These are phyloP conservation scores for Colletotrichum viniferum DNA, from an alignment of 2,329 filamentous ascomycete genomes.

Conservation along the genomic window DNA sequence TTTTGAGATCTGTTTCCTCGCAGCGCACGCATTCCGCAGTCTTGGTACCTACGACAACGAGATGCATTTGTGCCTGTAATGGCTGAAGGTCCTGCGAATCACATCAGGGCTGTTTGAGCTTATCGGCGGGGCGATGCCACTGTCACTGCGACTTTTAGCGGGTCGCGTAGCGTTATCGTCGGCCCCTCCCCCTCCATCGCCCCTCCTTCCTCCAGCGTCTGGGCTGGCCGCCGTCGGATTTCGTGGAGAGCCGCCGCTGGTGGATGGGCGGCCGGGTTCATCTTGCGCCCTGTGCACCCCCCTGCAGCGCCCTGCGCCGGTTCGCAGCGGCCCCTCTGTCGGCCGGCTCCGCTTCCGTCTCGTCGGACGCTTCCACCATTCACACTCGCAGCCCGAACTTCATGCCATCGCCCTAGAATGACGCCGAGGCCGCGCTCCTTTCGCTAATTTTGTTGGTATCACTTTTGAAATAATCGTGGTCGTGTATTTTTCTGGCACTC, in stretches of 20 bases:
- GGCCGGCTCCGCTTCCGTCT: conserved; percentile 15
- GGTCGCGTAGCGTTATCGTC: neutral
- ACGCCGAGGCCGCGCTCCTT: too few species aligned
- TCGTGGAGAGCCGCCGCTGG: neutral
- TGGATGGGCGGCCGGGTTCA: neutral
- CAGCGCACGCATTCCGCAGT: neutral
- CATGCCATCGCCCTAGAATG: neutral
- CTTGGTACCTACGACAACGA: neutral
- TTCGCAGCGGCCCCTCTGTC: conserved; percentile 1
- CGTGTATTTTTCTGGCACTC: too few species aligned
- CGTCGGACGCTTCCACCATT: conserved; percentile 13
- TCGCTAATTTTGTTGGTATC: too few species aligned
- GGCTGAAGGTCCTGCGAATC: neutral
- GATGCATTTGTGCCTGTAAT: neutral
- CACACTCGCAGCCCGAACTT: neutral
- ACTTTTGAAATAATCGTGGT: too few species aligned
- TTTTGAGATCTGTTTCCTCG: neutral
- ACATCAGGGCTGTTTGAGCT: conserved; percentile 1
- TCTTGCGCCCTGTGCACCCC: neutral
- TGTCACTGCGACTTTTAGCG: neutral
- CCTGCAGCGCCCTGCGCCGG: neutral
- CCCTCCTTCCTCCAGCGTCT: neutral
- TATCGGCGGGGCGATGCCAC: conserved; percentile 4
- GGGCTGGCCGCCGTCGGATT: neutral
- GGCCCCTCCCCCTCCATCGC: neutral